A percentile compares a stretch with the other conserved stretches of the same genome.
Conservation (phyloP, 495 filamentous ascomycete species). For the Diplogelasinospora grovesii region DNA sequence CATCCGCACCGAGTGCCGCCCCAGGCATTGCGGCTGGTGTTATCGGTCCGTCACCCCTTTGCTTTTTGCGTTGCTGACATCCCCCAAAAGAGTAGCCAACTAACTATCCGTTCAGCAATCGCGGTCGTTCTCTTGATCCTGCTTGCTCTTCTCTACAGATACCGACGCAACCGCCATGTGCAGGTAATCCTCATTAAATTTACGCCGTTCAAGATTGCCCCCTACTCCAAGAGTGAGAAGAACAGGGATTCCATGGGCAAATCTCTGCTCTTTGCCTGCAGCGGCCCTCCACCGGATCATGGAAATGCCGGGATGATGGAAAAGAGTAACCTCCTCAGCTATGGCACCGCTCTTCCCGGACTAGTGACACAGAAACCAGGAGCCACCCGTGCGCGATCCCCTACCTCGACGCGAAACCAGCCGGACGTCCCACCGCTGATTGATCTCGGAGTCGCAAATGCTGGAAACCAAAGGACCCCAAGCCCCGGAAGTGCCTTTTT, state of each 20-base stretch:
- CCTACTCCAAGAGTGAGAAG: constrained; percentile 17
- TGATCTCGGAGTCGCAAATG: no score
- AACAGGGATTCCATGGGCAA: constrained; percentile 25
- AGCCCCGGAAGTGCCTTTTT: no score
- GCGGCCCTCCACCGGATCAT: no score
- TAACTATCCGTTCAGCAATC: constrained; percentile 12
- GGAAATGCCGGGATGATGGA: no score
- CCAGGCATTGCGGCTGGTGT: constrained; percentile 18
- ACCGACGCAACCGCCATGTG: constrained; percentile 18
- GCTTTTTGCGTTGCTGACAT: background rate
- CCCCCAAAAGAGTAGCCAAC: no score
- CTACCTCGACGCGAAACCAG: no score
- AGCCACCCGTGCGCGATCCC: background rate
- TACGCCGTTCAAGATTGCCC: constrained; percentile 19
- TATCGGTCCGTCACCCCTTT: constrained; percentile 12
- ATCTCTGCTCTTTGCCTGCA: constrained; percentile 16
- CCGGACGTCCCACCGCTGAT: constrained; percentile 5
- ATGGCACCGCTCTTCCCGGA: constrained; percentile 6
- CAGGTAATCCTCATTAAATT: constrained; percentile 19
- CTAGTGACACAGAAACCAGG: background rate
- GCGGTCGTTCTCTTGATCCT: constrained; percentile 20
- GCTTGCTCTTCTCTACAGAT: constrained; percentile 19
- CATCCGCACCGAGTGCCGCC: constrained; percentile 7
- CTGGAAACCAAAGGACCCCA: constrained; percentile 3
- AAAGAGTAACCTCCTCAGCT: no score